Evolutionary conservation across 2,329 filamentous ascomycete genomes (phyloP).

Genomic region (Beauveria scarabaeidicola): DNA sequence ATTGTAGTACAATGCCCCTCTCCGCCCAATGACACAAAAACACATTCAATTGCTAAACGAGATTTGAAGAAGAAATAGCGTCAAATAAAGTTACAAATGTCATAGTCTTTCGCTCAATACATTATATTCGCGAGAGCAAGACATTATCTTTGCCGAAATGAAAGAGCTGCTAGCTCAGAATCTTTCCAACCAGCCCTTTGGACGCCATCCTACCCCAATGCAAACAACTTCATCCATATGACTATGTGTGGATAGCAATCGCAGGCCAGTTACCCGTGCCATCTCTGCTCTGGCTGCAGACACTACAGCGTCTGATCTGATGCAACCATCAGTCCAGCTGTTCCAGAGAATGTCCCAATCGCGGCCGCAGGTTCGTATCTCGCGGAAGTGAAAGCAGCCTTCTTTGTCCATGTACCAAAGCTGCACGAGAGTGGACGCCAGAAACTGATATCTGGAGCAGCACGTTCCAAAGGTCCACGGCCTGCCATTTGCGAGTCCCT

Average conservation of each 20-base stretch:
- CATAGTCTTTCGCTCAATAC: neutral
- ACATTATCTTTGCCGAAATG: neutral
- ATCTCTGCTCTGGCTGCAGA: neutral
- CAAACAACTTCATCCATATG: neutral
- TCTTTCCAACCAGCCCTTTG: neutral
- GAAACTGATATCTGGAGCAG: neutral
- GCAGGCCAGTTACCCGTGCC: neutral
- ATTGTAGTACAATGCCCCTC: neutral
- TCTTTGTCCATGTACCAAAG: constrained; percentile 10
- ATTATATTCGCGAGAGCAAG: neutral
- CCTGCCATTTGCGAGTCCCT: neutral
- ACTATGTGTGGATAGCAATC: constrained; percentile 14
- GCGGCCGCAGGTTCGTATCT: neutral
- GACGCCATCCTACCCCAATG: neutral
- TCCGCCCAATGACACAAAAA: neutral
- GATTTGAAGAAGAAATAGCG: neutral
- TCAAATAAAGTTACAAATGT: neutral
- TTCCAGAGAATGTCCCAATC: constrained; percentile 22
- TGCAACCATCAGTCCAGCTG: constrained; percentile 19
- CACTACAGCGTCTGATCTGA: neutral
- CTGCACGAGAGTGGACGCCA: constrained; percentile 9
- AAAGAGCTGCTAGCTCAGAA: neutral
- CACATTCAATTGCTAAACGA: neutral
- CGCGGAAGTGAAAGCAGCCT: neutral
- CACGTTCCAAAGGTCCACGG: constrained; percentile 1